phyloP scores from a whole-genome alignment of 2,329 filamentous ascomycete genomes.

The Cordyceps pruinosa region DNA sequence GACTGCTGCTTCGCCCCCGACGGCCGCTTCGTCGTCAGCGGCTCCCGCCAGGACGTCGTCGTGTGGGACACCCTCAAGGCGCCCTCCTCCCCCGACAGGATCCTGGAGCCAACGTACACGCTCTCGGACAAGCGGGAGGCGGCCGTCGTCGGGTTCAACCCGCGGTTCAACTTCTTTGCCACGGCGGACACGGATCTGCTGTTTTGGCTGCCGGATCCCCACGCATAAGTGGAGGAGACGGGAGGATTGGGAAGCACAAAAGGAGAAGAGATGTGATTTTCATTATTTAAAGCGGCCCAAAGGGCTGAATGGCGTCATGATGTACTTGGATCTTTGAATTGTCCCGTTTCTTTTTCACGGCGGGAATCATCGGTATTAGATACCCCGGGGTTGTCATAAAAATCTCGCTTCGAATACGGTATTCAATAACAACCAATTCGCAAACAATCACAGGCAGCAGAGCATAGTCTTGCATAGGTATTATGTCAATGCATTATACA shows the following conservation, averaged over 20 bases:
- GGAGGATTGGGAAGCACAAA: not conserved
- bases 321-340: not conserved
- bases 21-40: constrained; percentile 80
- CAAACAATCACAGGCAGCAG: not conserved
- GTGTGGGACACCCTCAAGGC: constrained; percentile 76
- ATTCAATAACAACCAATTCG: not conserved
- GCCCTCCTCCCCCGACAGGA: constrained; percentile 38
- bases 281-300: not conserved
- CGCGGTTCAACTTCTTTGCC: constrained; percentile 83
- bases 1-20: constrained; percentile 89
- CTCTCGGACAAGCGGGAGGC: constrained; percentile 61
- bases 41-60: constrained; percentile 64
- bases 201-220: constrained; percentile 69
- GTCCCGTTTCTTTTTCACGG: not conserved
- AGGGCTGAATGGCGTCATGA: not conserved
- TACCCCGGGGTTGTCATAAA: not conserved
- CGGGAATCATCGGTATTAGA: not conserved
- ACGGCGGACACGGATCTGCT: constrained; percentile 79
- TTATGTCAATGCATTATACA: constrained; percentile 2
- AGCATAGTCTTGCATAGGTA: not conserved
- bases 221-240: constrained; percentile 30
- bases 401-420: not conserved
- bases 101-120: constrained; percentile 56
- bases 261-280: not conserved
- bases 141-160: constrained; percentile 80